phyloP scores from a whole-genome alignment of 306 rosid genomes.

The Ammopiptanthus mongolicus region DNA sequence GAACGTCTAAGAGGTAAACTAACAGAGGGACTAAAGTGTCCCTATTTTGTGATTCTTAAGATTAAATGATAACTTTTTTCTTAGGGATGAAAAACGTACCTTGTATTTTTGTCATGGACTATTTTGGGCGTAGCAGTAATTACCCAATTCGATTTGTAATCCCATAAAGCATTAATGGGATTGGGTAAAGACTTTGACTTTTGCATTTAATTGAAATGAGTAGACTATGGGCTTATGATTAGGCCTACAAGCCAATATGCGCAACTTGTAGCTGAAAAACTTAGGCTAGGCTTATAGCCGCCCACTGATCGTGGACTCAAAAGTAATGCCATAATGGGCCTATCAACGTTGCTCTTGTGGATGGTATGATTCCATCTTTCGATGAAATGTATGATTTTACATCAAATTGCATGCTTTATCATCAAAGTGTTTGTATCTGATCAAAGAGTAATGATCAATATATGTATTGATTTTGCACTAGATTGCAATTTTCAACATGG shows the following conservation, averaged over 20 bases:
- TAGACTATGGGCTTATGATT: slow-evolving; percentile 17
- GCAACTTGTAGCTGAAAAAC: background rate
- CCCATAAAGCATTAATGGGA: background rate
- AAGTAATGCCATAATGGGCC: slow-evolving; percentile 1
- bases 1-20: too few species aligned
- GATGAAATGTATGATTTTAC: background rate
- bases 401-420: background rate
- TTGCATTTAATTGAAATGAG: background rate
- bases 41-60: too few species aligned
- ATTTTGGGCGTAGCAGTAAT: too few species aligned
- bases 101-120: too few species aligned
- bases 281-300: background rate
- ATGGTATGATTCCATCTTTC: background rate
- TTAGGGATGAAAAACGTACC: too few species aligned
- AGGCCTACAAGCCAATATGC: background rate
- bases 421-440: background rate
- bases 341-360: slow-evolving; percentile 10
- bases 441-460: background rate
- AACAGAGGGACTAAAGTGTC: too few species aligned
- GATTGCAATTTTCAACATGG: background rate
- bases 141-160: background rate
- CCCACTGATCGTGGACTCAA: background rate
- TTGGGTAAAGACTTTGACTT: slow-evolving; percentile 17
- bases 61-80: too few species aligned
- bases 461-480: background rate